These are phyloP conservation scores for Xylaria digitata DNA, from an alignment of 2,329 filamentous ascomycete species.

Conservation along the genomic window DNA sequence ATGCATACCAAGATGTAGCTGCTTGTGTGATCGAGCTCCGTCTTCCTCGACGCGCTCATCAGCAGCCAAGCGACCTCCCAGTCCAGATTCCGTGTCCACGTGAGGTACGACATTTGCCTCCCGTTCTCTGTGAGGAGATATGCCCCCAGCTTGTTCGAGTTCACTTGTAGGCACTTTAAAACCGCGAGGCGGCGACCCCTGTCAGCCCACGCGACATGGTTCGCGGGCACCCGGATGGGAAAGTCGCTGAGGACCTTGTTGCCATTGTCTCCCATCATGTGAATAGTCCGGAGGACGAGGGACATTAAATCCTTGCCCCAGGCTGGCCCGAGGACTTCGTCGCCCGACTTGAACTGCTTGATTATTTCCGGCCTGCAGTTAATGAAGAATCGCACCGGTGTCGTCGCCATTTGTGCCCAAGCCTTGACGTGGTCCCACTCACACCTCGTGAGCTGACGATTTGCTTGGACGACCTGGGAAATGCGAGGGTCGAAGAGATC, in stretches of 20 bases:
- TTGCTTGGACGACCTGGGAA: constrained; percentile 1
- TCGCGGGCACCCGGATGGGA: background rate
- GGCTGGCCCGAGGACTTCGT: constrained; percentile 6
- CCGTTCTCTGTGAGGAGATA: background rate
- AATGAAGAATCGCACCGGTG: background rate
- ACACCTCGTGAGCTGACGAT: constrained; percentile 10
- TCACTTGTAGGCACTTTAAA: background rate
- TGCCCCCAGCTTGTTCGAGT: background rate
- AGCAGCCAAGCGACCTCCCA: constrained; percentile 10
- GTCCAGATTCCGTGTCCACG: background rate
- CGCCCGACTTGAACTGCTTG: background rate
- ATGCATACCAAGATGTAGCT: background rate
- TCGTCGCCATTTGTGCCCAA: constrained; percentile 3
- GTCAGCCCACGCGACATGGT: too few relatives aligned
- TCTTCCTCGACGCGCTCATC: background rate
- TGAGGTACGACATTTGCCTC: background rate
- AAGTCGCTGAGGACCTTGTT: background rate
- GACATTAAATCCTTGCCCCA: background rate
- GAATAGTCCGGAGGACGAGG: background rate
- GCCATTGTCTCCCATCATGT: background rate
- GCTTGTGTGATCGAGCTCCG: background rate
- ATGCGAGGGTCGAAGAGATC: background rate
- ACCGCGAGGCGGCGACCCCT: background rate
- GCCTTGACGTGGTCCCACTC: constrained; percentile 1
- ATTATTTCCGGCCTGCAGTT: background rate